A percentile compares a stretch with the other conserved stretches of the same genome.
phyloP scores from a whole-genome alignment of 345 rosid genomes.

The Citrus hindsii region DNA sequence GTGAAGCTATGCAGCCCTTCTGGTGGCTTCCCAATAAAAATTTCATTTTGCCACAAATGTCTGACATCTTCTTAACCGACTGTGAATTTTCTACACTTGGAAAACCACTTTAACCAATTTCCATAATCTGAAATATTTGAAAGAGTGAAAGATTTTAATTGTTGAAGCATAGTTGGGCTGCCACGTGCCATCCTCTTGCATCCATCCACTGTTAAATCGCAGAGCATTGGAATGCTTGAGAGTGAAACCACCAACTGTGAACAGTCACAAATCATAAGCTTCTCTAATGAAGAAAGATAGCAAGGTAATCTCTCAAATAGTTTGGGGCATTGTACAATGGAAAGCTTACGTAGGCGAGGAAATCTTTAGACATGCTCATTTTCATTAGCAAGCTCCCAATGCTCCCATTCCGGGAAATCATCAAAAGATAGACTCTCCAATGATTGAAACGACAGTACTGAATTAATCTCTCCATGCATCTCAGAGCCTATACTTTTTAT shows the following conservation, averaged over 20 bases:
- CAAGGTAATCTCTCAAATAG: neutral
- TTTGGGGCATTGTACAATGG: neutral
- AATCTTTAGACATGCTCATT: neutral
- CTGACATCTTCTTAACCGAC: neutral
- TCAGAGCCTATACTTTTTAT: neutral
- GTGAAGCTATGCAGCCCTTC: neutral
- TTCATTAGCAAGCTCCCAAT: neutral
- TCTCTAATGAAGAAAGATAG: neutral
- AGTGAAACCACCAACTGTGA: neutral
- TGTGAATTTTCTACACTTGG: neutral
- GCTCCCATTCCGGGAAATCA: neutral
- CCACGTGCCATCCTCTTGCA: neutral
- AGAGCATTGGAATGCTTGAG: neutral
- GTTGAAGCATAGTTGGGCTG: too few relatives aligned
- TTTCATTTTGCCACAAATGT: neutral
- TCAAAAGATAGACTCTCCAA: neutral
- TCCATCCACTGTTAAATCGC: neutral
- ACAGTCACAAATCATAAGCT: neutral
- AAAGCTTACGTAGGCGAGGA: neutral
- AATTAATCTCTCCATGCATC: neutral
- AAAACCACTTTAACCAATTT: neutral
- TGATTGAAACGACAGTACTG: neutral
- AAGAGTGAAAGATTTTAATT: neutral
- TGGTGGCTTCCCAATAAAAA: neutral
- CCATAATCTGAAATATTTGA: neutral